Conservation (phyloP, 345 rosid genomes). For the Geranium rotundifolium region DNA sequence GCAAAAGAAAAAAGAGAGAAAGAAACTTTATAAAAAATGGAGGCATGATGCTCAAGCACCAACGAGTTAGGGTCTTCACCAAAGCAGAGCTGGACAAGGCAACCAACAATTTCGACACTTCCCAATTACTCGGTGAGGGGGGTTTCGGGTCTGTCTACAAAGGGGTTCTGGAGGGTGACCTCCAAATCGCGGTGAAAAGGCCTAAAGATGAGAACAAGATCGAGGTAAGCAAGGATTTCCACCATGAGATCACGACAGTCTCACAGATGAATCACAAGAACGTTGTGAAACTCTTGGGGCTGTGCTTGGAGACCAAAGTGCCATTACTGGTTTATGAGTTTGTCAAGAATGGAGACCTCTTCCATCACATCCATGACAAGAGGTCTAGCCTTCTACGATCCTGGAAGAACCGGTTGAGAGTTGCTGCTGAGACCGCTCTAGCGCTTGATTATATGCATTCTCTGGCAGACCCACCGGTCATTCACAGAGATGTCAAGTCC, state of each 20-base stretch:
- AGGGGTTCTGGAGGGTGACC: constrained; percentile 14
- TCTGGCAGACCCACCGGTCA: constrained; percentile 23
- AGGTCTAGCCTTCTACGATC: not conserved
- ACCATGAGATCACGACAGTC: constrained; percentile 11
- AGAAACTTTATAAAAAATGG: constrained; percentile 18
- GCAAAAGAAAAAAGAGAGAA: constrained; percentile 7
- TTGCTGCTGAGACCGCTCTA: not conserved
- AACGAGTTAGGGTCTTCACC: constrained; percentile 18
- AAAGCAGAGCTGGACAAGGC: constrained; percentile 21
- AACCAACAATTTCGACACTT: constrained; percentile 12
- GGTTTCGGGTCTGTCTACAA: constrained; percentile 22
- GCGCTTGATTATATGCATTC: constrained; percentile 17
- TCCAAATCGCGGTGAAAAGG: constrained; percentile 2
- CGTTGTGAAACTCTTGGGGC: constrained; percentile 23
- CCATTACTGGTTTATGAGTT: constrained; percentile 23
- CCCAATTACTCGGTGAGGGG: constrained; percentile 13
- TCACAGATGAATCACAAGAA: constrained; percentile 24
- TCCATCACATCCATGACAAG: constrained; percentile 12
- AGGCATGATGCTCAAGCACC: constrained; percentile 18
- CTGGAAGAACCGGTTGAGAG: not conserved
- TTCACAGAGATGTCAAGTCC: constrained; percentile 26
- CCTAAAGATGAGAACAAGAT: constrained; percentile 1
- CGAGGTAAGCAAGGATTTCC: not conserved
- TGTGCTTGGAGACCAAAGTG: constrained; percentile 23
- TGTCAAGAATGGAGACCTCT: constrained; percentile 20